Conservation (phyloP, 495 filamentous ascomycete species). For the Xylaria longipes region DNA sequence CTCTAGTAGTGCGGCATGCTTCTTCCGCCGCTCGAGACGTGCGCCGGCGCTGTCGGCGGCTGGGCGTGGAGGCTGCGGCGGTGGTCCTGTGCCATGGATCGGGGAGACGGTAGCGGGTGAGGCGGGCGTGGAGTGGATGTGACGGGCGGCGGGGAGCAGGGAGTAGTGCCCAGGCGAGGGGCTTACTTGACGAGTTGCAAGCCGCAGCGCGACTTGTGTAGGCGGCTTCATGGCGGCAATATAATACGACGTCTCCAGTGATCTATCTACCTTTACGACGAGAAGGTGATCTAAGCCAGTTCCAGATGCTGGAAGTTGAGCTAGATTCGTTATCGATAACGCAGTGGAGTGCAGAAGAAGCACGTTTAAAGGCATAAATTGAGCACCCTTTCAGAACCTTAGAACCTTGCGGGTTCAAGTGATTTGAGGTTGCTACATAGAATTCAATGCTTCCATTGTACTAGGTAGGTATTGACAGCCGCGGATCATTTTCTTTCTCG, state of each 20-base stretch:
- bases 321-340: slow-evolving; percentile 9
- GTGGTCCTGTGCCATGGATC: slow-evolving; percentile 82
- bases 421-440: no score
- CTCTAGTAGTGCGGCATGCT: slow-evolving; percentile 60
- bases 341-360: neutral
- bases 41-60: slow-evolving; percentile 55
- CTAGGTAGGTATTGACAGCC: neutral
- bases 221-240: slow-evolving; percentile 42
- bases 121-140: slow-evolving; percentile 49
- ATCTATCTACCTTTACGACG: neutral
- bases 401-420: no score
- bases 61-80: slow-evolving; percentile 75
- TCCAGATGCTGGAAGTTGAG: neutral
- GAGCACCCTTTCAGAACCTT: neutral
- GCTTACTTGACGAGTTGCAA: slow-evolving; percentile 18
- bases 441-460: no score
- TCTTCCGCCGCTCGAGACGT: slow-evolving; percentile 59
- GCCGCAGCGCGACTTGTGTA: slow-evolving; percentile 39
- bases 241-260: neutral
- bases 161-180: slow-evolving; percentile 13
- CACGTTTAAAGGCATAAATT: slow-evolving; percentile 6
- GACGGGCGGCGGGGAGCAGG: slow-evolving; percentile 30
- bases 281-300: neutral
- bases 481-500: neutral
- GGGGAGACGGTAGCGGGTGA: slow-evolving; percentile 61